Percentiles rank a stretch among this genome's conserved stretches.
Conservation (phyloP, 495 filamentous ascomycete species). For the Penicillium arizonense region DNA sequence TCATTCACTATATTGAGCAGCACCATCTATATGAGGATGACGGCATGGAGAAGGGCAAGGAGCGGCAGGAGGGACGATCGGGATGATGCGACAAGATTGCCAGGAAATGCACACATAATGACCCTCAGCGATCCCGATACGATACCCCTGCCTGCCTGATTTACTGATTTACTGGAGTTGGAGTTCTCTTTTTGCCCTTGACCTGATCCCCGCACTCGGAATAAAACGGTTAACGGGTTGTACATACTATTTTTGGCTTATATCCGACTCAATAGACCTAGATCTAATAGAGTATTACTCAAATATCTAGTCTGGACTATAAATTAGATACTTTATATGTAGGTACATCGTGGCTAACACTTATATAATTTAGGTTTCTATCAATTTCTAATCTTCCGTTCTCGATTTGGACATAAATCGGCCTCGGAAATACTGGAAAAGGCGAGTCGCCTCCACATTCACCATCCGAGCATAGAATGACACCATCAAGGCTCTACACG, state of each 20-base stretch:
- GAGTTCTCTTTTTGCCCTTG: conserved; percentile 4
- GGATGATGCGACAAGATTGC: conserved; percentile 16
- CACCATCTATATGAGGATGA: conserved; percentile 73
- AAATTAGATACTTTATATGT: neutral
- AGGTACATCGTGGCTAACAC: no score
- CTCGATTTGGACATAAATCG: neutral
- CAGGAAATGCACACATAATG: conserved; percentile 8
- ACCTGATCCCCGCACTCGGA: neutral
- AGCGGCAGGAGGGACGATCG: conserved; percentile 20
- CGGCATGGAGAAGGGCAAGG: conserved; percentile 44
- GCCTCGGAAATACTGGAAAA: neutral
- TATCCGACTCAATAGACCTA: conserved; percentile 10
- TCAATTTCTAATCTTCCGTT: neutral
- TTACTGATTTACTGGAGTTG: conserved; percentile 14
- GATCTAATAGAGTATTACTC: neutral
- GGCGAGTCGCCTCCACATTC: conserved; percentile 11
- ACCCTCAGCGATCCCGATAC: conserved; percentile 19
- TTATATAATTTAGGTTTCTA: no score
- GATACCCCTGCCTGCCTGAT: conserved; percentile 22
- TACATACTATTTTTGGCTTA: conserved; percentile 11
- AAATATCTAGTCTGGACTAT: neutral
- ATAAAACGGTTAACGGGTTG: conserved; percentile 3
- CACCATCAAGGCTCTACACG: conserved; percentile 14
- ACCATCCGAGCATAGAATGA: conserved; percentile 17
- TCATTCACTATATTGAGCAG: conserved; percentile 77